A percentile compares a stretch with the other conserved stretches of the same genome.
phyloP scores from a whole-genome alignment of 2,329 filamentous ascomycete genomes.

The Xylariaceae sp. region DNA sequence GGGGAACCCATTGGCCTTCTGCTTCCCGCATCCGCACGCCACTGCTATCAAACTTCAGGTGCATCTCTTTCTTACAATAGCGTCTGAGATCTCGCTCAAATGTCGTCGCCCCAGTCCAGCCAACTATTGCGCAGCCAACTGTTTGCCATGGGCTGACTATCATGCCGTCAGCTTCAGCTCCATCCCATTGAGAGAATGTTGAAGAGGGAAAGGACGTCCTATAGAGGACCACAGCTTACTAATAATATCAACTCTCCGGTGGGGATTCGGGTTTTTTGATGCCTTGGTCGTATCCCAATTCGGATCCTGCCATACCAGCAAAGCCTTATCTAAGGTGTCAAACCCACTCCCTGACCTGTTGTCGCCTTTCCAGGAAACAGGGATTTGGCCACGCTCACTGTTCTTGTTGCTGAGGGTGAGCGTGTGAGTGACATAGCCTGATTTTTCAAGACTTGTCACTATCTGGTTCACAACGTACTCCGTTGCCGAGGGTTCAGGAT shows the following conservation, averaged over 20 bases:
- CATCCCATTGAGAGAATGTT: background rate
- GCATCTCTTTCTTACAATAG: constrained; percentile 67
- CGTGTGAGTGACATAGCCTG: constrained; percentile 73
- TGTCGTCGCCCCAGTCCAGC: constrained; percentile 84
- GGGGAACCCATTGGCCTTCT: constrained; percentile 63
- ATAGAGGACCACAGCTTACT: constrained; percentile 1
- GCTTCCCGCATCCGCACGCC: constrained; percentile 64
- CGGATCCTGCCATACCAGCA: constrained; percentile 86
- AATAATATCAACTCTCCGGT: constrained; percentile 88
- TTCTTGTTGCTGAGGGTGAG: constrained; percentile 64
- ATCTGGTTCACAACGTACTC: constrained; percentile 65
- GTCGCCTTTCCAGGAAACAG: constrained; percentile 49
- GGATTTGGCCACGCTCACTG: constrained; percentile 64
- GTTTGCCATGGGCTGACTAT: constrained; percentile 76
- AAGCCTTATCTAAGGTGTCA: constrained; percentile 82
- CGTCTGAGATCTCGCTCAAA: constrained; percentile 81
- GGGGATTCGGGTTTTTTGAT: constrained; percentile 62
- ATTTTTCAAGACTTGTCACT: constrained; percentile 62
- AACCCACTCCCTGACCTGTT: constrained; percentile 55
- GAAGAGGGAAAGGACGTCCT: background rate
- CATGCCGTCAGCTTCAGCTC: background rate
- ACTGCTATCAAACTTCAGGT: constrained; percentile 86
- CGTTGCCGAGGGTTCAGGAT: constrained; percentile 65
- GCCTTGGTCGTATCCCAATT: constrained; percentile 36
- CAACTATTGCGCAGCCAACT: constrained; percentile 78